Base-by-base conservation (phyloP, 2,329 filamentous ascomycete species). In the Parascedosporium putredinis region DNA sequence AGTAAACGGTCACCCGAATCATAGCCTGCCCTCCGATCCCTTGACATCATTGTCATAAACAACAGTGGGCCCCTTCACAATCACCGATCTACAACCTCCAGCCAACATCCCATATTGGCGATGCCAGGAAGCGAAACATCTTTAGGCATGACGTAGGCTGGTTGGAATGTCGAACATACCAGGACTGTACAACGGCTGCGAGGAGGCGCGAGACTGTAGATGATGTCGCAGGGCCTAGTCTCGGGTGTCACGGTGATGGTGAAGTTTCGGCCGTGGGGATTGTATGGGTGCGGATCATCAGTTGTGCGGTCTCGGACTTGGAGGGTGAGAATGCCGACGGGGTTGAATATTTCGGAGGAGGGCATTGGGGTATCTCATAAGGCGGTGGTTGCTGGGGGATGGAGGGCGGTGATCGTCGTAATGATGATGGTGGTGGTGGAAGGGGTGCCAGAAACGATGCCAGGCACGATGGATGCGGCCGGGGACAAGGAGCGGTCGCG, bases 131-230 rank as follows among this genome's bases (percentile, higher is more conserved):
- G 24, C 9, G 24, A 25, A 2, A 44, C 47, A 27, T 42, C 16
- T 23, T 20, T 12, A 8, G 38, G 25, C 24, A 49, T 40, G 10
- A 31, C 24, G 18, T 40, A 49, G 20, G 25, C 25, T n/a, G 36
- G 18, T 25, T 31, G 36, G 14, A 31, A 27, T 4, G 25, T 27
- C 27, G 36, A 49, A 34, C 47, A 49, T 10, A 49, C 25, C 18
- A 44, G 38, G 4, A 49, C 38, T 9, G 16, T n/a, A 14, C 47
- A 50, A 12, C 47, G 38, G 40, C 47, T 50, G 16, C 36, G 27
- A 16, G 47, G 47, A 22, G 47, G 47, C 3, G 47, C 47, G 27
- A 50, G 47, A n/a, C 36, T 44, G 40, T 31, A 34, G 14, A 50
- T 18, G 24, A 50, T 45, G 27, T 50, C 47, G 18, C 24, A 27